phyloP scores from a whole-genome alignment of 805 yeast genomes.

The Lipomyces sp. region DNA sequence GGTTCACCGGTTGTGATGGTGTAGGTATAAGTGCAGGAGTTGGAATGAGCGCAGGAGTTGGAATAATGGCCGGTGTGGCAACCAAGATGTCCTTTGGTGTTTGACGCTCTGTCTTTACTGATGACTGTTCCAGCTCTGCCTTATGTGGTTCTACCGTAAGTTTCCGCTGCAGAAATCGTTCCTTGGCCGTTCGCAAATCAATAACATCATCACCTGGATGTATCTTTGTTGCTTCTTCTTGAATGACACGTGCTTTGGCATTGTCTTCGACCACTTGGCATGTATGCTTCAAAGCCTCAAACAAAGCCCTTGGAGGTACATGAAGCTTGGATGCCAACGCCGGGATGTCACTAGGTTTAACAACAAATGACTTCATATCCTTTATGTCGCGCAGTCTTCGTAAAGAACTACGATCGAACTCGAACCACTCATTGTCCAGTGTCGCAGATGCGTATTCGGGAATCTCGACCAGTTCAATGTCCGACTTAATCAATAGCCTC shows the following conservation, averaged over 20 bases:
- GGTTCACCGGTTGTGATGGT: neutral
- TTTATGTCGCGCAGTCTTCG: neutral
- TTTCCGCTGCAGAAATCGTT: slow-evolving; percentile 2
- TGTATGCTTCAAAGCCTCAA: neutral
- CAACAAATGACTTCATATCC: neutral
- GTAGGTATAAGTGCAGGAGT: neutral
- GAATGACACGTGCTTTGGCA: neutral
- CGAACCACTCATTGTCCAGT: neutral
- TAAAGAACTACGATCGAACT: neutral
- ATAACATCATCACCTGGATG: slow-evolving; percentile 3
- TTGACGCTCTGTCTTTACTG: neutral
- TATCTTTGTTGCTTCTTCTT: neutral
- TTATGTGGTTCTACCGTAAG: neutral
- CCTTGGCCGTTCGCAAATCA: neutral
- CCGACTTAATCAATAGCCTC: neutral
- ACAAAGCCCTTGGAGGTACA: neutral
- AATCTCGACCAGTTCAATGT: neutral
- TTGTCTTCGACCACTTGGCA: neutral
- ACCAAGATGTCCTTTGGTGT: neutral
- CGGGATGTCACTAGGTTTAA: neutral
- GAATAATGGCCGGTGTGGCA: neutral
- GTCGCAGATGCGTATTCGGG: neutral
- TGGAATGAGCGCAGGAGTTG: neutral
- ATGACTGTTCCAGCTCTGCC: neutral
- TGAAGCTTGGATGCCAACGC: neutral